Evolutionary conservation across 2,329 filamentous ascomycete species (phyloP).

Genomic region (Cryphonectria nitschkei): DNA sequence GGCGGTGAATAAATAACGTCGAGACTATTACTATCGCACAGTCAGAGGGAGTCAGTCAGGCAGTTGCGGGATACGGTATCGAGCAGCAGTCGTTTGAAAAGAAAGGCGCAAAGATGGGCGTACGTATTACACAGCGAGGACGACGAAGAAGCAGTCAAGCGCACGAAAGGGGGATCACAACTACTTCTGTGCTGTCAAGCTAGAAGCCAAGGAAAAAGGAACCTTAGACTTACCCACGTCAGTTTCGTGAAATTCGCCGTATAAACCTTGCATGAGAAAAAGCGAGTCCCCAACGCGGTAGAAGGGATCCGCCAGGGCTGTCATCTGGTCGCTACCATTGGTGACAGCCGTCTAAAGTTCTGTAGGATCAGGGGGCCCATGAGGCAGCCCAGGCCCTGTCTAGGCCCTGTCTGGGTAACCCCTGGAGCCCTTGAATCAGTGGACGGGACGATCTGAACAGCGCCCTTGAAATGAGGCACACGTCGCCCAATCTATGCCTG

Average conservation of each 20-base stretch:
- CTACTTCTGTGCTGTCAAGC: slow-evolving; percentile 2
- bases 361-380: slow-evolving; percentile 2
- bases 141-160: background rate
- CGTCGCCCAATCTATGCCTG: background rate
- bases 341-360: slow-evolving; percentile 10
- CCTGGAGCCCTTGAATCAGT: slow-evolving; percentile 6
- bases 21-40: background rate
- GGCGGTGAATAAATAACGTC: slow-evolving; percentile 8
- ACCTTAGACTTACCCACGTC: background rate
- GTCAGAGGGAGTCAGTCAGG: background rate
- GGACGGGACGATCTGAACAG: background rate
- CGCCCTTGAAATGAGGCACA: slow-evolving; percentile 8
- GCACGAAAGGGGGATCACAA: background rate
- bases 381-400: slow-evolving; percentile 11
- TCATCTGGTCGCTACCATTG: slow-evolving; percentile 9
- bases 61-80: background rate
- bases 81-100: background rate
- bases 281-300: slow-evolving; percentile 9
- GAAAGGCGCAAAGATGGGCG: background rate
- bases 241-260: background rate
- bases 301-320: slow-evolving; percentile 1
- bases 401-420: background rate
- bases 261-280: background rate
- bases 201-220: background rate
- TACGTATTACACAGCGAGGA: background rate